phyloP scores from a whole-genome alignment of 768 basidiomycete species.

The Rhodosporidiobolus odoratus region DNA sequence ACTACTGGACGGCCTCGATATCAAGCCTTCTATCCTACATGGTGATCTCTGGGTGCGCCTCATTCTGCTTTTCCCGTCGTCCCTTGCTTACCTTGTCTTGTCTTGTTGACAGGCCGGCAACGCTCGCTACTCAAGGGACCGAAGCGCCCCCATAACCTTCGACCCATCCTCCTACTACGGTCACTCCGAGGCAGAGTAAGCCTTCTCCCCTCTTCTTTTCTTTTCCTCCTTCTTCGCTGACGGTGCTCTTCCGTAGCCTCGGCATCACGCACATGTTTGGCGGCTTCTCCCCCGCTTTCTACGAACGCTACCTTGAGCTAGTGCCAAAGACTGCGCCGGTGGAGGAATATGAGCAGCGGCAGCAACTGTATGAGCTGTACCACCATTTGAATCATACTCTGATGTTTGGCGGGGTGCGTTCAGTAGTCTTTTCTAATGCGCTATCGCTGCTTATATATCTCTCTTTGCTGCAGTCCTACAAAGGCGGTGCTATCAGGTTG shows the following conservation, averaged over 20 bases:
- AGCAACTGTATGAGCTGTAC: slow-evolving; percentile 16
- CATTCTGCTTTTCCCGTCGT: not conserved
- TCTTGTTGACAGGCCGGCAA: slow-evolving; percentile 42
- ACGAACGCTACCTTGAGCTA: slow-evolving; percentile 42
- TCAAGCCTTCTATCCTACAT: slow-evolving; percentile 44
- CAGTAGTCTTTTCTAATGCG: too few relatives aligned
- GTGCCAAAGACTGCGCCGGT: not conserved
- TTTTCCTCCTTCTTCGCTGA: slow-evolving; percentile 41
- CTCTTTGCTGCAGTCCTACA: not conserved
- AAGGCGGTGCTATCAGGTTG: not conserved
- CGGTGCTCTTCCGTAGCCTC: slow-evolving; percentile 29
- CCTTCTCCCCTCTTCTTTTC: not conserved
- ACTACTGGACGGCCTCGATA: slow-evolving; percentile 15
- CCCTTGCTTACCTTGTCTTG: not conserved
- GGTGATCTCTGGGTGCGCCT: slow-evolving; percentile 45
- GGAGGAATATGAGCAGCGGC: slow-evolving; percentile 11
- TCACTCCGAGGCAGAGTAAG: slow-evolving; percentile 14
- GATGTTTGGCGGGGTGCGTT: slow-evolving; percentile 12
- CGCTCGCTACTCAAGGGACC: slow-evolving; percentile 40
- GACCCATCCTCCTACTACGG: slow-evolving; percentile 44
- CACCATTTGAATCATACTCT: slow-evolving; percentile 17
- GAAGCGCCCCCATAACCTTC: slow-evolving; percentile 41
- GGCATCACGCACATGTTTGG: slow-evolving; percentile 48
- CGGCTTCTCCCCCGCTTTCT: slow-evolving; percentile 45
- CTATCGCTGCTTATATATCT: too few relatives aligned